These are phyloP conservation scores for Cicer pinnatifidum DNA, from an alignment of 306 rosid species.

Conservation along the genomic window DNA sequence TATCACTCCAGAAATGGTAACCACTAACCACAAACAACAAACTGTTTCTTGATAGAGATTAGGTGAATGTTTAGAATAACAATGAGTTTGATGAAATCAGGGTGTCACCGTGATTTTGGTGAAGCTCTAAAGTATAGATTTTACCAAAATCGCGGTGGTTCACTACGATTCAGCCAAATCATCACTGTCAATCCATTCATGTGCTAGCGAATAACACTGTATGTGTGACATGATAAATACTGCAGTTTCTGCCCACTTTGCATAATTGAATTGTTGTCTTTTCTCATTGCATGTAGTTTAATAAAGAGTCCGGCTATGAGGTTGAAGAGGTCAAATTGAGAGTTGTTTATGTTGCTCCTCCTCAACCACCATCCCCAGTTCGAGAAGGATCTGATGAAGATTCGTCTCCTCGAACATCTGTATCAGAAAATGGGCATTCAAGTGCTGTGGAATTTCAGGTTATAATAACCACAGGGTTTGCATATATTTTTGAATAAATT, in stretches of 20 bases:
- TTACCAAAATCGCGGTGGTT: too few species aligned
- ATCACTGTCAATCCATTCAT: too few species aligned
- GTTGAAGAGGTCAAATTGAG: constrained; percentile 82
- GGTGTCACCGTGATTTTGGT: too few species aligned
- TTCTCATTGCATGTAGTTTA: constrained; percentile 58
- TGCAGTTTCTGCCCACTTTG: background rate
- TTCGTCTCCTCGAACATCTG: constrained; percentile 82
- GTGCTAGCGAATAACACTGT: background rate
- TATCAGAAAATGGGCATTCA: constrained; percentile 74
- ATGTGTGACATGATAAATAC: background rate
- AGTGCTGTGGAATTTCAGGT: constrained; percentile 58
- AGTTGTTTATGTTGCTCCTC: constrained; percentile 84
- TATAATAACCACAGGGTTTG: constrained; percentile 50
- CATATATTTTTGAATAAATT: background rate
- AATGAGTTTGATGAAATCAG: too few species aligned
- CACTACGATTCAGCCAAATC: too few species aligned
- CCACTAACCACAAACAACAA: constrained; percentile 8
- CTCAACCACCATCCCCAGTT: constrained; percentile 85
- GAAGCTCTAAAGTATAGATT: too few species aligned
- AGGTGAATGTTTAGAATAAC: too few species aligned
- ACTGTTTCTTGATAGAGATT: background rate
- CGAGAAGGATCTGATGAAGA: constrained; percentile 90
- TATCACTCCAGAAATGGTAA: constrained; percentile 77
- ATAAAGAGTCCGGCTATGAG: constrained; percentile 71
- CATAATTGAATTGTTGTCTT: constrained; percentile 36